Base-by-base conservation (phyloP, 352 stramenopile species). In the Globisporangium barbulae region DNA sequence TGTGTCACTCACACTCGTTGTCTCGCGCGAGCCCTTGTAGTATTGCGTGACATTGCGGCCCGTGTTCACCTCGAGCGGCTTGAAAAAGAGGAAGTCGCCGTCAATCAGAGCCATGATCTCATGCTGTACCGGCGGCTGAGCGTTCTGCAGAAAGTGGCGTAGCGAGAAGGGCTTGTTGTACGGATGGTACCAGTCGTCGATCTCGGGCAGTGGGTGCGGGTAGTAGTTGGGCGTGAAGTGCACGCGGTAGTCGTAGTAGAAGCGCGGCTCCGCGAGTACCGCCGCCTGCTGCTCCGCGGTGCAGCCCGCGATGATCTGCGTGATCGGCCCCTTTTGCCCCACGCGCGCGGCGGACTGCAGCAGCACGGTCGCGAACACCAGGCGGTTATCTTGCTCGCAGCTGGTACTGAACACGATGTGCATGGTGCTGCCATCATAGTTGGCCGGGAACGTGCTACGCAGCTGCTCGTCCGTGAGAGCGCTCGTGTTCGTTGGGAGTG, bases 1-100 rank as follows among this genome's bases (percentile, higher is more conserved):
- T 3, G 65, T 74, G 58, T 87, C 78, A 17, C 66, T 74, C n/a
- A 83, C 72, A 0, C 25, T 70, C 9, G 41, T 4, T 19, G 69
- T 42, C 9, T 83, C 63, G 49, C 74, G 70, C 22, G 22, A 67
- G 35, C 64, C 69, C 12, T 62, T 49, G 53, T 80, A 83, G 65
- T 80, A 85, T 31, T 71, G 73, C 28, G 68, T 54, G 13, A 85
- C 50, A 55, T 78, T 68, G 5, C 58, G 53, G 47, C 74, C 78
- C 0, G 75, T 84, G 56, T 87, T 85, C 2, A 74, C 55, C 8
- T 55, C 47, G 31, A 80, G 61, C 21, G 49, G 59, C 28, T 69
- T 52, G 39, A 69, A 69, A 22, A 69, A 69, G 2, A 69, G 45
- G 30, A 69, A 69, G 41, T 69, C 63, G 25, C 56, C 58, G 63